A percentile compares a stretch with the other conserved stretches of the same genome.
These are phyloP conservation scores for Amphibolis antarctica DNA, from an alignment of 106 monocot species.

Conservation along the genomic window DNA sequence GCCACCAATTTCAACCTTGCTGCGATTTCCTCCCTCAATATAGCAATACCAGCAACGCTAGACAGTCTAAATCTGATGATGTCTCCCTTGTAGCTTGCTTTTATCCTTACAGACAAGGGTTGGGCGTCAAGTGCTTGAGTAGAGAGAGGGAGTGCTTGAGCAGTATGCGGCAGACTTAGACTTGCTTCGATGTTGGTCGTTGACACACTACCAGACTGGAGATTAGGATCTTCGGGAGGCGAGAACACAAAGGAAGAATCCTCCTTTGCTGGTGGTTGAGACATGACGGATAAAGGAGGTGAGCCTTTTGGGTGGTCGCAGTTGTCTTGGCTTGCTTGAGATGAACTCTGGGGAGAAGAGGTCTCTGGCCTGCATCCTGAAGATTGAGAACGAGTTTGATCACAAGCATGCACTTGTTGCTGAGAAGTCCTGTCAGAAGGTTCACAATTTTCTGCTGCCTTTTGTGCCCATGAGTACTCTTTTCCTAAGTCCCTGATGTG, in stretches of 20 bases:
- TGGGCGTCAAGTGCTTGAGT: slow-evolving; percentile 1
- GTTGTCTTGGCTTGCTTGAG: slow-evolving; percentile 23
- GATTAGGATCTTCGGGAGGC: slow-evolving; percentile 2
- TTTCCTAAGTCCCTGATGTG: not conserved
- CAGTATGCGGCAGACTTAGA: slow-evolving; percentile 1
- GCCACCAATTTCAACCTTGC: slow-evolving; percentile 16
- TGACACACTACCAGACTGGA: not conserved
- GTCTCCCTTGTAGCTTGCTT: slow-evolving; percentile 18
- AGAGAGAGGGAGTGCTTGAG: not conserved
- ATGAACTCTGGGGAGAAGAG: slow-evolving; percentile 41
- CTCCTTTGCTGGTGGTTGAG: slow-evolving; percentile 2
- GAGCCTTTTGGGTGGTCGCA: slow-evolving; percentile 2
- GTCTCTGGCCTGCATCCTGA: slow-evolving; percentile 25
- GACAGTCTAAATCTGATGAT: slow-evolving; percentile 11
- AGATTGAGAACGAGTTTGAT: slow-evolving; percentile 8
- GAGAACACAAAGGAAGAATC: not conserved
- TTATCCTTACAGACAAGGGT: slow-evolving; percentile 15
- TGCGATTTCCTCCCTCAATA: slow-evolving; percentile 8
- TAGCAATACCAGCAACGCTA: not conserved
- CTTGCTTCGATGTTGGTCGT: slow-evolving; percentile 2
- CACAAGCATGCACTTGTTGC: slow-evolving; percentile 1
- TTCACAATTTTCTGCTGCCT: slow-evolving; percentile 8
- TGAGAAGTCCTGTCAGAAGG: not conserved
- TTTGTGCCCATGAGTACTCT: slow-evolving; percentile 6
- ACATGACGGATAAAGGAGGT: slow-evolving; percentile 6